A percentile compares a stretch with the other conserved stretches of the same genome.
phyloP scores from a whole-genome alignment of 345 rosid species.

The Populus euphratica region DNA sequence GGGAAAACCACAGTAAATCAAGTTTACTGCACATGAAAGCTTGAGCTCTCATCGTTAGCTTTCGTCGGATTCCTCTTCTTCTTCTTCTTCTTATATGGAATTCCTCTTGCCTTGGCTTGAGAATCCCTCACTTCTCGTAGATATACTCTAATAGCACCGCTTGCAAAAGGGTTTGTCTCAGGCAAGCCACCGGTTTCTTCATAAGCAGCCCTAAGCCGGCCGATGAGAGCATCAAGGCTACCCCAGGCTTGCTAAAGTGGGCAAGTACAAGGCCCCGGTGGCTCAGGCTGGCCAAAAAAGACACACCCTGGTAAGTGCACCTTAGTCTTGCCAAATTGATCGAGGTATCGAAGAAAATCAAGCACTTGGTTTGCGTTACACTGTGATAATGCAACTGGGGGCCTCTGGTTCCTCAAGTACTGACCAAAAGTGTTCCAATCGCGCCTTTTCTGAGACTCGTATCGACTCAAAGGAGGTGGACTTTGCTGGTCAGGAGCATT shows the following conservation, averaged over 20 bases:
- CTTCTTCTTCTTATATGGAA: conserved; percentile 86
- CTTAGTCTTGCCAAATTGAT: conserved; percentile 85
- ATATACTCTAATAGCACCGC: conserved; percentile 61
- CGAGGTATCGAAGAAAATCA: conserved; percentile 74
- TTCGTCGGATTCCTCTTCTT: conserved; percentile 53
- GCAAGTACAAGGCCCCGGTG: conserved; percentile 75
- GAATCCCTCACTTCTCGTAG: conserved; percentile 79
- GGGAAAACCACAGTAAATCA: conserved; percentile 13
- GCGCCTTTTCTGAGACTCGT: conserved; percentile 77
- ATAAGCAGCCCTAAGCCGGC: conserved; percentile 77
- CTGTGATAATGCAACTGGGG: conserved; percentile 66
- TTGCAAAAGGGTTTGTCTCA: conserved; percentile 81
- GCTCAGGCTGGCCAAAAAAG: conserved; percentile 77
- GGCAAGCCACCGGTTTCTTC: conserved; percentile 83
- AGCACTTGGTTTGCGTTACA: conserved; percentile 67
- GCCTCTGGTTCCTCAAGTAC: conserved; percentile 77
- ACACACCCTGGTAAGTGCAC: conserved; percentile 81
- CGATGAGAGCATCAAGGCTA: conserved; percentile 87
- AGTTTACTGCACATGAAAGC: conserved; percentile 40
- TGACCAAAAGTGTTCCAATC: conserved; percentile 96
- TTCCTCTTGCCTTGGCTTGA: conserved; percentile 81
- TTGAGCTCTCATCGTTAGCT: conserved; percentile 32
- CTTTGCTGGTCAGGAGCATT: conserved; percentile 4
- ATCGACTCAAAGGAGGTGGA: conserved; percentile 61
- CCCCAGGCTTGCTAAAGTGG: conserved; percentile 92